Percentiles rank a stretch among this genome's conserved stretches.
Evolutionary conservation across 202 grass and related monocot genomes (phyloP).

Genomic region (Dendrocalamus latiflorus): DNA sequence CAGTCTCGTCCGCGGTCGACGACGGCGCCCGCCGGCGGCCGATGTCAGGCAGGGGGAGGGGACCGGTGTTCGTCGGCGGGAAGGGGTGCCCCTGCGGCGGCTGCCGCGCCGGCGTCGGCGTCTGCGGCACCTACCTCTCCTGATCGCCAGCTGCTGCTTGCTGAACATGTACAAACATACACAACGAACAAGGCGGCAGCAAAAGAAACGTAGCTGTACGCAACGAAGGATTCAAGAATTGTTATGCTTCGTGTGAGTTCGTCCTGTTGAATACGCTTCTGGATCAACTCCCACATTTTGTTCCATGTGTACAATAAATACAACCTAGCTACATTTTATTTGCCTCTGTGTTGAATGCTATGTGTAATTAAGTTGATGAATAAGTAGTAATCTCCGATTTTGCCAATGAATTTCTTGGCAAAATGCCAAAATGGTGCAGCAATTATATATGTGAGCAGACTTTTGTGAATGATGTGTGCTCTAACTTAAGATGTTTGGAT

Average conservation of each 20-base stretch:
- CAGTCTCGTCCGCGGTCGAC: background rate
- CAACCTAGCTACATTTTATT: too few relatives aligned
- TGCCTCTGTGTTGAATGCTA: too few relatives aligned
- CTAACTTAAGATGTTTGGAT: too few relatives aligned
- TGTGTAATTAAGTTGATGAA: background rate
- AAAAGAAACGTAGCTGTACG: too few relatives aligned
- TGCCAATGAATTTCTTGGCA: background rate
- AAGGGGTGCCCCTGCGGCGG: background rate
- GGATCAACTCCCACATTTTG: background rate
- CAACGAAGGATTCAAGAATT: background rate
- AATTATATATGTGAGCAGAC: too few relatives aligned
- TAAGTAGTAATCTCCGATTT: background rate
- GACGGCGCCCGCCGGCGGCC: background rate
- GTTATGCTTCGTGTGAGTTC: background rate
- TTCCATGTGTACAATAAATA: background rate
- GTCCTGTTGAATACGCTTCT: too few relatives aligned
- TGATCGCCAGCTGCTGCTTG: background rate
- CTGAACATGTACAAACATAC: too few relatives aligned
- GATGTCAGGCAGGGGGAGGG: background rate
- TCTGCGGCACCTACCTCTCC: background rate
- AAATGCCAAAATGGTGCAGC: background rate
- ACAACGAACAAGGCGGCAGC: too few relatives aligned
- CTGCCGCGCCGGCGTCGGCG: background rate
- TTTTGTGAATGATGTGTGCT: too few relatives aligned
- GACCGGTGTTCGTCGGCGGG: background rate